Percentiles rank a stretch among this genome's conserved stretches.
Evolutionary conservation across 441 rosid genomes (phyloP).

Genomic region (Manihot esculenta): DNA sequence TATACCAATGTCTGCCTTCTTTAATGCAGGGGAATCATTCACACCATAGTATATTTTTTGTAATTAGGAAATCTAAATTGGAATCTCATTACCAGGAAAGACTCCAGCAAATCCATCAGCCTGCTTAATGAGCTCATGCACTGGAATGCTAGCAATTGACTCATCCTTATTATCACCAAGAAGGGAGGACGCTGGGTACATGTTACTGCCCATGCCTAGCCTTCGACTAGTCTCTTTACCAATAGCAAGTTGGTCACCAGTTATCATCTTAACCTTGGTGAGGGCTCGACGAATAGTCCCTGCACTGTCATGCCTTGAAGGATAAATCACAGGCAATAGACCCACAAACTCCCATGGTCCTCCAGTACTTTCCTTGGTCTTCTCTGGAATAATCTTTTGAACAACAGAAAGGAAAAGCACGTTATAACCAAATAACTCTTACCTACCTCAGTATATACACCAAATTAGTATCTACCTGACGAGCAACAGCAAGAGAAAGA

Average conservation of each 20-base stretch:
- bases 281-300: constrained; percentile 90
- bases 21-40: constrained; percentile 88
- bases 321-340: constrained; percentile 86
- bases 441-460: not conserved
- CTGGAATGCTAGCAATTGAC: constrained; percentile 53
- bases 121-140: constrained; percentile 77
- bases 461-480: constrained; percentile 46
- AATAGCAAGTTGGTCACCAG: constrained; percentile 95
- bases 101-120: constrained; percentile 97
- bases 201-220: constrained; percentile 95
- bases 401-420: not conserved
- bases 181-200: constrained; percentile 89
- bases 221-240: constrained; percentile 94
- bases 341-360: constrained; percentile 90
- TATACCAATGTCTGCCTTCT: constrained; percentile 88
- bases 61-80: not conserved
- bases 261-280: constrained; percentile 94
- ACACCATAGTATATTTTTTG: constrained; percentile 38
- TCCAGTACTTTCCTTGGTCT: constrained; percentile 71
- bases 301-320: constrained; percentile 94
- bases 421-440: not conserved
- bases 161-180: constrained; percentile 64
- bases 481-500: constrained; percentile 72
- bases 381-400: constrained; percentile 59
- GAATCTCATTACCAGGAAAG: constrained; percentile 65